Evolutionary conservation across 2,329 filamentous ascomycete genomes (phyloP), one percentile per base, ranked within the genome.

Genomic region (Fusarium kyushuense): DNA sequence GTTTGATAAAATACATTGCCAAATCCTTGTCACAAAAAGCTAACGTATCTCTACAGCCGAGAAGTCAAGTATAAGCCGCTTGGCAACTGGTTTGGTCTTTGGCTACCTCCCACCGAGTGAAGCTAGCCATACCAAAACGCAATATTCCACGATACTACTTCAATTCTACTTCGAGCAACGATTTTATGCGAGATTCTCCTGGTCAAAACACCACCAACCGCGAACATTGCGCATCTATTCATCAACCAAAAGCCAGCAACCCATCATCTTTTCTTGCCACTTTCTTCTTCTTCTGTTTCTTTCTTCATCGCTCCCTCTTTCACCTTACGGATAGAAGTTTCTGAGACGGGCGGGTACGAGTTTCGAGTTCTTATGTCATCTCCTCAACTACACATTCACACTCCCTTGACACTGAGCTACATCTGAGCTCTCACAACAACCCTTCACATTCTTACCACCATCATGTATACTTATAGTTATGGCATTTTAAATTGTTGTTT

Each of bases 51-150:
- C 4, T 27, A 14, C 23, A 71, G 72, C 11, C 62, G 64, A 35
- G 65, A 64, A 55, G 65, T 74, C 54, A 72, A 74, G 58, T 74
- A 74, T 29, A 74, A 73, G 56, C 72, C 72, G 7, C 71, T 74
- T 30, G 67, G 69, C 43, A 74, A 73, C 41, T 74, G 72, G 72
- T 74, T 73, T 33, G 71, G 70, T 47, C 61, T 74, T 49, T 74
- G 72, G 72, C 41, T 74, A 25, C 72, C 72, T 25, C 67, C 67
- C 59, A 62, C 72, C 17, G 58, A 58, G 30, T 61, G 45, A 67
- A 19, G 13, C 17, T 33, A 27, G 41, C 16, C 32, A 32, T 19
- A 35, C 25, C 49, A 17, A 32, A 46, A 43, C 46, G 10, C 5
- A 43, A 45, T 33, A 21, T 54, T 48, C 33, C 19, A 51, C 32